phyloP scores from a whole-genome alignment of 331 rosid species.

The Arachis monticola region DNA sequence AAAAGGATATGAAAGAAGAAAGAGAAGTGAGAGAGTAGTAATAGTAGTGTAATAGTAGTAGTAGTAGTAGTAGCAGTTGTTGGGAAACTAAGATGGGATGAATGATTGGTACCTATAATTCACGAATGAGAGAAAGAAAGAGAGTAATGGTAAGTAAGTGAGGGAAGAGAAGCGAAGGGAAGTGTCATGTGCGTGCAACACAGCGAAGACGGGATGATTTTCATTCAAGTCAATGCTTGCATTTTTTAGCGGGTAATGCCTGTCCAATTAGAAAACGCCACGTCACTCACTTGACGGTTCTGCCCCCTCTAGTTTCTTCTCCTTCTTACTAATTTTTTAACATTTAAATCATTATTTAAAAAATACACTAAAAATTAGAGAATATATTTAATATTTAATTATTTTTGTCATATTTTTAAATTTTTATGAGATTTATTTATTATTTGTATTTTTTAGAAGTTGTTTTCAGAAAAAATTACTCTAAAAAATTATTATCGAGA shows the following conservation, averaged over 20 bases:
- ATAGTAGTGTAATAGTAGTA: constrained; percentile 4
- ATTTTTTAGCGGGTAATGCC: constrained; percentile 38
- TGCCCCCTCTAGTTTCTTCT: background rate
- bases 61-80: constrained; percentile 1
- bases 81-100: background rate
- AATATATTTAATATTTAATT: too few species aligned
- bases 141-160: background rate
- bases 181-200: background rate
- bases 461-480: too few species aligned
- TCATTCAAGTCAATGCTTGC: constrained; percentile 42
- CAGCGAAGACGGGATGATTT: background rate
- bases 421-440: too few species aligned
- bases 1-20: background rate
- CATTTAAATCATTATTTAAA: too few species aligned
- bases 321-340: too few species aligned
- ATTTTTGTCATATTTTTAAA: too few species aligned
- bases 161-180: background rate
- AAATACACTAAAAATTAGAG: too few species aligned
- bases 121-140: constrained; percentile 24
- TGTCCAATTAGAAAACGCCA: constrained; percentile 32
- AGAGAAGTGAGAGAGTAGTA: constrained; percentile 22
- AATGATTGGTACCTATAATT: constrained; percentile 4
- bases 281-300: background rate
- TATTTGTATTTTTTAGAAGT: too few species aligned
- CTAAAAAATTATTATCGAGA: too few species aligned